Evolutionary conservation across 768 basidiomycete species (phyloP).

Genomic region (Hypholoma fasciculare): DNA sequence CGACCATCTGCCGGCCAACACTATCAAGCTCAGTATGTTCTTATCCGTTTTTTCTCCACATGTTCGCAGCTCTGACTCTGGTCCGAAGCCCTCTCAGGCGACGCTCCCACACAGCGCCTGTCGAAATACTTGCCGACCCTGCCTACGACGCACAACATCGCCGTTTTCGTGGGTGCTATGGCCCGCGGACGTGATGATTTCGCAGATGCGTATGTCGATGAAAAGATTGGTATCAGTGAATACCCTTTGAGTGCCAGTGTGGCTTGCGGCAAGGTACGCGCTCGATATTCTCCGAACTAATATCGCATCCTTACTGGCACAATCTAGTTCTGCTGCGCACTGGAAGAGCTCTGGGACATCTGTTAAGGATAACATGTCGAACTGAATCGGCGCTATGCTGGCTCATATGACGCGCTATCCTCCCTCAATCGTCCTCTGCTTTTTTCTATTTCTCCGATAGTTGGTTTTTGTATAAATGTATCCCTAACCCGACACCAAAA

Average conservation of each 20-base stretch:
- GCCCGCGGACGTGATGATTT: slow-evolving; percentile 96
- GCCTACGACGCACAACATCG: slow-evolving; percentile 85
- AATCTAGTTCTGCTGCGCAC: slow-evolving; percentile 79
- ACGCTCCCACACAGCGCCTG: slow-evolving; percentile 78
- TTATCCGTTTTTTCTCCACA: not conserved
- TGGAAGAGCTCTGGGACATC: slow-evolving; percentile 96
- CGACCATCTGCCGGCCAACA: slow-evolving; percentile 94
- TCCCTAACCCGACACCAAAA: slow-evolving; percentile 15
- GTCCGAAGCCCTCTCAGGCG: slow-evolving; percentile 80
- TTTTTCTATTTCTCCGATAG: not conserved
- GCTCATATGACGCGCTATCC: too few species aligned
- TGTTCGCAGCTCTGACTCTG: not conserved
- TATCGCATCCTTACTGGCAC: not conserved
- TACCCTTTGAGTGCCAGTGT: slow-evolving; percentile 92
- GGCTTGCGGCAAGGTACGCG: slow-evolving; percentile 93
- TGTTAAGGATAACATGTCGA: slow-evolving; percentile 34
- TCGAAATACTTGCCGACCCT: slow-evolving; percentile 84
- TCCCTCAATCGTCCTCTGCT: not conserved
- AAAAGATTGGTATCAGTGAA: slow-evolving; percentile 95
- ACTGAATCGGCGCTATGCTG: too few species aligned
- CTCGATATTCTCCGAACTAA: not conserved
- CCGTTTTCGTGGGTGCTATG: slow-evolving; percentile 98
- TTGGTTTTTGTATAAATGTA: slow-evolving; percentile 3
- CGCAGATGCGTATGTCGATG: slow-evolving; percentile 91
- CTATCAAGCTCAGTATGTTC: slow-evolving; percentile 88